Conservation (phyloP, 2,329 filamentous ascomycete genomes). For the Paradendryphiella salina region DNA sequence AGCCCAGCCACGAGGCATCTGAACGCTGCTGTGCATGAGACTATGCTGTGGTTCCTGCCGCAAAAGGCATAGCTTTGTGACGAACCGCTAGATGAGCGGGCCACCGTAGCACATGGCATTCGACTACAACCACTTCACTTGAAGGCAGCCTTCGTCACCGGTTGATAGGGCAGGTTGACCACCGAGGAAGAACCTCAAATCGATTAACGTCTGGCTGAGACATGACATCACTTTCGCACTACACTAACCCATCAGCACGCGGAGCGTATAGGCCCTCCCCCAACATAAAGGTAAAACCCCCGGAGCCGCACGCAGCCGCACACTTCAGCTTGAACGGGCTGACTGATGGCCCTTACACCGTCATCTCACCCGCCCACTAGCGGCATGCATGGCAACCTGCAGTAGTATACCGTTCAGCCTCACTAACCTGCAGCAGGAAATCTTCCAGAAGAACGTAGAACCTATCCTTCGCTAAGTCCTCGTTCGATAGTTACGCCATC, state of each 20-base stretch:
- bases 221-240: slow-evolving; percentile 1
- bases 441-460: slow-evolving; percentile 6
- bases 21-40: slow-evolving; percentile 4
- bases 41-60: background rate
- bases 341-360: slow-evolving; percentile 2
- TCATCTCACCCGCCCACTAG: slow-evolving; percentile 8
- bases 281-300: slow-evolving; percentile 7
- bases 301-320: slow-evolving; percentile 15
- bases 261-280: background rate
- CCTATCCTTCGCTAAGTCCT: slow-evolving; percentile 5
- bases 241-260: background rate
- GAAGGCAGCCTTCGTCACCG: background rate
- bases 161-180: background rate
- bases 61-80: slow-evolving; percentile 2
- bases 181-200: background rate
- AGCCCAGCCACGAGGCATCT: slow-evolving; percentile 10
- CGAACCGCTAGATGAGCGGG: slow-evolving; percentile 1
- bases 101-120: slow-evolving; percentile 4
- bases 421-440: slow-evolving; percentile 10
- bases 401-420: slow-evolving; percentile 15
- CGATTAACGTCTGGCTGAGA: background rate
- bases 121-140: background rate
- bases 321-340: slow-evolving; percentile 3
- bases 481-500: slow-evolving; percentile 6
- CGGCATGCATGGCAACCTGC: slow-evolving; percentile 13